Base-by-base conservation (phyloP, 106 monocot species). In the Iris macrosiphon region DNA sequence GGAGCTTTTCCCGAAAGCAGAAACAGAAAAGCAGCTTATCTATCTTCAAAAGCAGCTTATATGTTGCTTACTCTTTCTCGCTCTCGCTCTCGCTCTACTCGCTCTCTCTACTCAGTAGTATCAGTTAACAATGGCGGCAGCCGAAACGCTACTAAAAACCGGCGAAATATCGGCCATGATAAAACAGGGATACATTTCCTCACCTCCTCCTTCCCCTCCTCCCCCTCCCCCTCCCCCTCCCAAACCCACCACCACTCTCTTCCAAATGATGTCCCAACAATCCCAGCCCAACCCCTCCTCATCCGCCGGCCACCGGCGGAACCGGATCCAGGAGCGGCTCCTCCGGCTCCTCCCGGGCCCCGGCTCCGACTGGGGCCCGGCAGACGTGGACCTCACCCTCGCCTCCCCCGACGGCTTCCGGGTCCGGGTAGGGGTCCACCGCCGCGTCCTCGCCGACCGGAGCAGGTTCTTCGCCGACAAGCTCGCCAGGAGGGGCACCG, bases 161-260 rank as follows among this genome's bases (percentile, higher is more conserved):
- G 70, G 71, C 31, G 62, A 78, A 23, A 59, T 78, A 35, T 74
- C 83, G 45, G 52, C 79, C 66, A 78, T 78, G 77, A 52, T 79
- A n/a, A 62, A 57, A 28, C 75, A 68, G 22, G 83, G 83, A 13
- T 79, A 64, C 61, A 29, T 77, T 10, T 32, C 66, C 15, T 48
- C 66, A 25, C 59, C 56, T 0, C 21, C 25, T 4, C 19, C 45
- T 19, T 13, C 31, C 17, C 47, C 21, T 15, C 25, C 50, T 30
- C 49, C 25, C 49, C 55, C 74, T 39, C 60, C 24, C 55, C 32
- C 24, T 3, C 21, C 51, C 8, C 56, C 14, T 9, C 72, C 10
- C 22, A 39, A 55, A 7, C 60, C 57, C 18, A 50, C 64, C 59
- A 52, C 27, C 68, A 31, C 57, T 32, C 26, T 33, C 60, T 34